These are phyloP conservation scores for Colletotrichum spaethianum DNA, from an alignment of 2,329 filamentous ascomycete genomes.

Conservation along the genomic window DNA sequence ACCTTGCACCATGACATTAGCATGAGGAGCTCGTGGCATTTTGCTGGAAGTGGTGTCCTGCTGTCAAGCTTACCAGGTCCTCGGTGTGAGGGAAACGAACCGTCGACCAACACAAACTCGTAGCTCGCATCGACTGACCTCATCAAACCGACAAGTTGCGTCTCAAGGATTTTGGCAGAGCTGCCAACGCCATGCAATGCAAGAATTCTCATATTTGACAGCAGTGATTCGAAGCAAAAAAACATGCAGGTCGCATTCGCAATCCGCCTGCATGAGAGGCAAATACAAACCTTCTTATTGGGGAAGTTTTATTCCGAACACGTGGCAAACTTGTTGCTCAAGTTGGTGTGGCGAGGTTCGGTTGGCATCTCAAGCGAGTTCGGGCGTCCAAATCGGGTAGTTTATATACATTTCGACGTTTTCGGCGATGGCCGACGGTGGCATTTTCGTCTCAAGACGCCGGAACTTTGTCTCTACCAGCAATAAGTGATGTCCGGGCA, in stretches of 20 bases:
- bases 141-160: conserved; percentile 26
- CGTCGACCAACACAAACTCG: conserved; percentile 39
- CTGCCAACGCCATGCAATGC: conserved; percentile 33
- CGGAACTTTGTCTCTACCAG: too few species aligned
- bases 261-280: too few species aligned
- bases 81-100: conserved; percentile 18
- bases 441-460: too few species aligned
- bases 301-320: too few species aligned
- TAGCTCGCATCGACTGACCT: conserved; percentile 33
- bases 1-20: background rate
- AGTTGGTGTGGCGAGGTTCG: too few species aligned
- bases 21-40: background rate
- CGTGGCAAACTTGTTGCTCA: too few species aligned
- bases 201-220: conserved; percentile 32
- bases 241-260: too few species aligned
- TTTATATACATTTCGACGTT: too few species aligned
- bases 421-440: too few species aligned
- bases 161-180: conserved; percentile 32
- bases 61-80: conserved; percentile 28
- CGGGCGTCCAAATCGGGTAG: too few species aligned
- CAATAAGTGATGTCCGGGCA: too few species aligned
- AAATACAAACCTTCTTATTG: background rate
- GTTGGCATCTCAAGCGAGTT: too few species aligned
- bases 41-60: background rate
- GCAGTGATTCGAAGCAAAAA: background rate